Evolutionary conservation across 176 grass and related monocot species (phyloP).

Genomic region (Paspalum vaginatum): DNA sequence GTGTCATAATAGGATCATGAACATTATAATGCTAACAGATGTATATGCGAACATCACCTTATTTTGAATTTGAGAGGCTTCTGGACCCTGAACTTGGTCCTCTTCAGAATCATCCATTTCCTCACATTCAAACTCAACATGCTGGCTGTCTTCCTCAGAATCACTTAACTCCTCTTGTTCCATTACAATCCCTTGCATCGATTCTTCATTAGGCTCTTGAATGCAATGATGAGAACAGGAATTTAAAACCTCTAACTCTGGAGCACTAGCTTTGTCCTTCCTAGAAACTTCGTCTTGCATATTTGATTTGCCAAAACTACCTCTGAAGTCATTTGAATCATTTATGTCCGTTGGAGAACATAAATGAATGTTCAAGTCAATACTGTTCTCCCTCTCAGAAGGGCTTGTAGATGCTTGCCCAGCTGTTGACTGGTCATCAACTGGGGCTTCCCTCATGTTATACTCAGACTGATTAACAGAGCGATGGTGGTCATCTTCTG

Average conservation of each 20-base stretch:
- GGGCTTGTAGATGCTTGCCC: constrained; percentile 41
- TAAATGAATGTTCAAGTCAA: constrained; percentile 82
- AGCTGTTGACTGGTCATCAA: constrained; percentile 39
- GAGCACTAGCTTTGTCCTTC: constrained; percentile 38
- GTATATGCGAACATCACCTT: constrained; percentile 42
- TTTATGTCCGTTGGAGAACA: constrained; percentile 53
- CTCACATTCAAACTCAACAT: constrained; percentile 89
- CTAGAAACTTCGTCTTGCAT: constrained; percentile 36
- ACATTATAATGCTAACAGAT: background rate
- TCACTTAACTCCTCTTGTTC: constrained; percentile 97
- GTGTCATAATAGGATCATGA: constrained; percentile 25
- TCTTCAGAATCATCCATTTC: constrained; percentile 90
- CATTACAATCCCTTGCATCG: constrained; percentile 81
- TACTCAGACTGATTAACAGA: constrained; percentile 39
- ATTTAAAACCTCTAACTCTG: constrained; percentile 43
- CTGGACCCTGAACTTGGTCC: constrained; percentile 51
- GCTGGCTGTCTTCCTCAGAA: constrained; percentile 75
- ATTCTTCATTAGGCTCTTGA: constrained; percentile 62
- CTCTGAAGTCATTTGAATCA: constrained; percentile 35
- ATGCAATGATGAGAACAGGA: constrained; percentile 38
- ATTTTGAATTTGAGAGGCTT: constrained; percentile 42
- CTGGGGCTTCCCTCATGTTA: constrained; percentile 40
- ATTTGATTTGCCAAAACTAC: constrained; percentile 28
- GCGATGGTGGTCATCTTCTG: constrained; percentile 34
- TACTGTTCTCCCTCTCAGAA: constrained; percentile 56